Conservation (phyloP, 2,329 filamentous ascomycete species). For the Ophiobolus disseminans region DNA sequence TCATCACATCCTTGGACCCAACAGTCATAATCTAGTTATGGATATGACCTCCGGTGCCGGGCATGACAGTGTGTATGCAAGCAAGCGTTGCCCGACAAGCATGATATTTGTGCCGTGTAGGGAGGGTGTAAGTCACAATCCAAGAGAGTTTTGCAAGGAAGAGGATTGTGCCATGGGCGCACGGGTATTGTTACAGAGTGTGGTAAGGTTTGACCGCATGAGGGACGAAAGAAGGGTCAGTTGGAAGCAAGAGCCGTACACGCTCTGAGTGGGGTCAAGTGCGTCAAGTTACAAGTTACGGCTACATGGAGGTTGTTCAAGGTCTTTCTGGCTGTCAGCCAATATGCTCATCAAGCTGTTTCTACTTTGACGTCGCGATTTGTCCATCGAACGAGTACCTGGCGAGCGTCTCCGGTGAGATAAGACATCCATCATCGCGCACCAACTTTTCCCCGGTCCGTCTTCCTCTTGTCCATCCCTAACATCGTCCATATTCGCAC, state of each 20-base stretch:
- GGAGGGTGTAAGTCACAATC: constrained; percentile 58
- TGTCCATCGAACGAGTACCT: too few species aligned
- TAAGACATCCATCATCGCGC: too few species aligned
- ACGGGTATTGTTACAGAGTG: constrained; percentile 59
- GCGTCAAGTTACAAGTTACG: too few species aligned
- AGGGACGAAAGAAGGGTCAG: constrained; percentile 46
- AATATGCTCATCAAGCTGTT: too few species aligned
- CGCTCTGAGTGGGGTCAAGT: constrained; percentile 16
- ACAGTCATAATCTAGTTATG: constrained; percentile 60
- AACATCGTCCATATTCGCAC: too few species aligned
- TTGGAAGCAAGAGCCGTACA: constrained; percentile 43
- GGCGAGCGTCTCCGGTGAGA: too few species aligned
- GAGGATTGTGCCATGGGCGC: constrained; percentile 56
- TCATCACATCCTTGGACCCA: constrained; percentile 61
- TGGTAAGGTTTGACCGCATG: constrained; percentile 58
- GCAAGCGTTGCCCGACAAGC: constrained; percentile 54
- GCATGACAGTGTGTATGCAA: constrained; percentile 62
- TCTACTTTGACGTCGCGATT: too few species aligned
- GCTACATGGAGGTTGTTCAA: too few species aligned
- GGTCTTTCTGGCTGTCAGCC: too few species aligned
- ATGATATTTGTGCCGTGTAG: constrained; percentile 59
- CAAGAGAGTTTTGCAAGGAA: constrained; percentile 54
- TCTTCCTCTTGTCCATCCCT: too few species aligned
- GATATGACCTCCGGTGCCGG: constrained; percentile 70
- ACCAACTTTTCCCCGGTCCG: too few species aligned